Base-by-base conservation (phyloP, 306 rosid genomes). In the Dryas octopetala region DNA sequence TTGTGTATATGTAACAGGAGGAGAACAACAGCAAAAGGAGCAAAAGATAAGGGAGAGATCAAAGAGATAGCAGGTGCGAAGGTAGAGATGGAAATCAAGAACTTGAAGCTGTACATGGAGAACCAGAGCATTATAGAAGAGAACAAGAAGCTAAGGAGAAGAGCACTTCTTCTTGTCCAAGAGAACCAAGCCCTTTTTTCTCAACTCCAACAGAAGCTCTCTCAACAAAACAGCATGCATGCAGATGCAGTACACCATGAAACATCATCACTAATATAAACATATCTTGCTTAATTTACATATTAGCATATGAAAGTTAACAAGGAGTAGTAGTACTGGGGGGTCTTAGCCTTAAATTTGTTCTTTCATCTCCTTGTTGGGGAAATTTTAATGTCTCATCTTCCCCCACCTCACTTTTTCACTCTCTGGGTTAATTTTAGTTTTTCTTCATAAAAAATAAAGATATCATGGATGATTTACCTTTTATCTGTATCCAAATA, bases 101-200 rank as follows among this genome's bases (percentile, higher is more conserved):
- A 93, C 79, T 49, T 86, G 85, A 88, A 84, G 78, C 68, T 93
- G 66, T 88, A 78, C 62, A 79, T 85, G 87, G 88, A 84, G 83
- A 93, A 93, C 75, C 72, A 89, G 67, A 89, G 74, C 74, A 85
- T 93, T 64, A 85, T 88, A 48, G 89, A 89, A 62, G 93, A 89
- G 86, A 93, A 93, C 55, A 91, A 85, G 75, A 88, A 83, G 87
- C 80, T 93, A 75, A 91, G 89, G 67, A 84, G 86, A 81, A 84
- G 79, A 76, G 97, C 96, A n/a, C 19, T 91, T 80, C 88, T 89
- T 77, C 97, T 93, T 81, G 85, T 76, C 75, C 77, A 88, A 74
- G 98, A 93, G 86, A 91, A 93, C 64, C 91, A 88, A 16, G 82
- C 82, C 59, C 83, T 93, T 71, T 81, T 83, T 9, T 78, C 85